Percentiles rank a stretch among this genome's conserved stretches.
These are phyloP conservation scores for Albugo candida DNA, from an alignment of 352 stramenopile genomes.

Conservation along the genomic window DNA sequence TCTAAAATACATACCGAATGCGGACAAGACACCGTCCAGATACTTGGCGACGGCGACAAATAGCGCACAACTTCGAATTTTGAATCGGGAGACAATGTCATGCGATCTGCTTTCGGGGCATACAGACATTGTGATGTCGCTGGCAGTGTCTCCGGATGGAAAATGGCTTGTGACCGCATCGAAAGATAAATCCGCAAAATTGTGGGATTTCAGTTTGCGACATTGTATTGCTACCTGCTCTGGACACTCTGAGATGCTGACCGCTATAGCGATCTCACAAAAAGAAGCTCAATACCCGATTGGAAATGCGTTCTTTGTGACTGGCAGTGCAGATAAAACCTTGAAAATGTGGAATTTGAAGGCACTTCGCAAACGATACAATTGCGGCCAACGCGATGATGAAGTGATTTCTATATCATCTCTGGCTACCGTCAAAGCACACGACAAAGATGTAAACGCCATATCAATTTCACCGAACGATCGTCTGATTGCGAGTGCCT, in stretches of 20 bases:
- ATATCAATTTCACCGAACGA: conserved; percentile 93
- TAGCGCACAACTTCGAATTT: conserved; percentile 85
- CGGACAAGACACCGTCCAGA: conserved; percentile 27
- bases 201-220: conserved; percentile 74
- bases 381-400: conserved; percentile 10
- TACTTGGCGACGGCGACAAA: conserved; percentile 92
- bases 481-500: conserved; percentile 90
- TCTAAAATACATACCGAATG: conserved; percentile 84
- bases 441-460: conserved; percentile 96
- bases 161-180: conserved; percentile 85
- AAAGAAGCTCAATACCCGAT: conserved; percentile 52
- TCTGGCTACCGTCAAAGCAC: conserved; percentile 59
- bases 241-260: conserved; percentile 90
- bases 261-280: conserved; percentile 82
- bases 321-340: conserved; percentile 92
- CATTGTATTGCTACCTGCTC: conserved; percentile 77
- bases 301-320: conserved; percentile 87
- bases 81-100: conserved; percentile 83
- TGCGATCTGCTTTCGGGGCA: conserved; percentile 93
- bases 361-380: conserved; percentile 29
- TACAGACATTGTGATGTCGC: conserved; percentile 90
- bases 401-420: conserved; percentile 20
- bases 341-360: conserved; percentile 94
- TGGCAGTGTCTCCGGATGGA: conserved; percentile 81
- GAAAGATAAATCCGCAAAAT: conserved; percentile 84